Conservation (phyloP, 108 stramenopile genomes). For the Nitzschia sp. region DNA sequence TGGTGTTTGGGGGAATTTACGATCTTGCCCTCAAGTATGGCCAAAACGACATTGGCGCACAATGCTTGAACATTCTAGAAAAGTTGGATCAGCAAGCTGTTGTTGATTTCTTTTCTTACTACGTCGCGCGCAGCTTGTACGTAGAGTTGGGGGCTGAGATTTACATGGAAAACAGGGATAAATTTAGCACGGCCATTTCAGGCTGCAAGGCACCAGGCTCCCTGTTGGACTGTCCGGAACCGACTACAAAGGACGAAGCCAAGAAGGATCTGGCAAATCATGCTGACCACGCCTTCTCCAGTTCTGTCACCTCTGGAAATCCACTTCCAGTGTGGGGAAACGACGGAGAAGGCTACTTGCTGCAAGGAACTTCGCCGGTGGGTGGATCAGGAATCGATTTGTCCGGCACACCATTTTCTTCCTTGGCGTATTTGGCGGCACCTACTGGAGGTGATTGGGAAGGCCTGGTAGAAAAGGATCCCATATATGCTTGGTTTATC, state of each 20-base stretch:
- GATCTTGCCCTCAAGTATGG: slow-evolving; percentile 1
- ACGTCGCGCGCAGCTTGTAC: slow-evolving; percentile 29
- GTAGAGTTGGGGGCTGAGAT: slow-evolving; percentile 17
- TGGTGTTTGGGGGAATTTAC: slow-evolving; percentile 17
- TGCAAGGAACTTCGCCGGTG: slow-evolving; percentile 34
- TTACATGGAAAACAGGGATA: slow-evolving; percentile 14
- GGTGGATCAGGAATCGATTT: slow-evolving; percentile 47
- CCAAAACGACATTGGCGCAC: neutral
- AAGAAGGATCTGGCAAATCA: slow-evolving; percentile 18
- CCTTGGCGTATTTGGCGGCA: neutral
- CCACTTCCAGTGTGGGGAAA: slow-evolving; percentile 47
- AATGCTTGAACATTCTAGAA: slow-evolving; percentile 7
- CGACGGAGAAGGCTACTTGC: slow-evolving; percentile 29
- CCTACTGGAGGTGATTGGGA: slow-evolving; percentile 10
- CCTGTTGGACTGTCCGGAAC: neutral
- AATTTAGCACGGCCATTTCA: neutral
- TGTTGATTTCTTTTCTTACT: slow-evolving; percentile 37
- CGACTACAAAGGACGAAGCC: slow-evolving; percentile 18
- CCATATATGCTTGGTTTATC: slow-evolving; percentile 46
- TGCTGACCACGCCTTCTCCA: slow-evolving; percentile 41
- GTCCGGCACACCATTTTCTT: slow-evolving; percentile 13
- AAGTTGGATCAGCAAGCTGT: slow-evolving; percentile 15
- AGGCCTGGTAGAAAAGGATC: slow-evolving; percentile 22
- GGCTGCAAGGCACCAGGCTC: slow-evolving; percentile 9
- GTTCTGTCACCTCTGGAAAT: slow-evolving; percentile 30